Conservation (phyloP, 1,284 basidiomycete genomes). For the Puccinia coronata region DNA sequence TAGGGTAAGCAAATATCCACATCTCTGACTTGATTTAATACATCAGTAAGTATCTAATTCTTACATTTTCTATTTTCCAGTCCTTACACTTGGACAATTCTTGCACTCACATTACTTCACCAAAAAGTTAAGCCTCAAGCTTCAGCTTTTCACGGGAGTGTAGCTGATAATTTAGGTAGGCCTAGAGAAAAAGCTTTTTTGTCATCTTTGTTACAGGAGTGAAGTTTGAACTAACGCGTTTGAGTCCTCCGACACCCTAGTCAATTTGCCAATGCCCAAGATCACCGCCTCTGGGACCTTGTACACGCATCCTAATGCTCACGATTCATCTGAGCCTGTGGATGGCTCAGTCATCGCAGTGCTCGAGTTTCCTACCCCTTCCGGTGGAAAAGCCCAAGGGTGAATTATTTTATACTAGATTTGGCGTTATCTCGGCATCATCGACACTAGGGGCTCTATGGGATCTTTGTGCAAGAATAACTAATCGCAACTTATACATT, state of each 20-base stretch:
- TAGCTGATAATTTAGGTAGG: not conserved
- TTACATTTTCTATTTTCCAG: slow-evolving; percentile 3
- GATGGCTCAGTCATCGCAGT: slow-evolving; percentile 30
- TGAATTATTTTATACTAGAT: slow-evolving; percentile 17
- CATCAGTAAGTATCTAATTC: not conserved
- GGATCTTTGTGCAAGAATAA: not conserved
- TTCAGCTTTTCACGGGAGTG: not conserved
- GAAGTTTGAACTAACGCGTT: not conserved
- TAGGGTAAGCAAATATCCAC: slow-evolving; percentile 59
- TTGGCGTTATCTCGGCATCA: not conserved
- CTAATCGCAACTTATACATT: not conserved
- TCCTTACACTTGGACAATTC: slow-evolving; percentile 44
- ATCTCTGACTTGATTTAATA: not conserved
- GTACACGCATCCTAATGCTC: slow-evolving; percentile 28
- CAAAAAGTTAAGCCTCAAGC: slow-evolving; percentile 1
- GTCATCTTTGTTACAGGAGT: not conserved
- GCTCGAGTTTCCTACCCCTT: slow-evolving; percentile 39
- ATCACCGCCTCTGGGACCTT: slow-evolving; percentile 21
- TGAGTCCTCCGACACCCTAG: not conserved
- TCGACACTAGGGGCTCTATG: not conserved
- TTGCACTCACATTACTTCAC: slow-evolving; percentile 46
- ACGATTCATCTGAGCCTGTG: not conserved
- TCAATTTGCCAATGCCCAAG: slow-evolving; percentile 22
- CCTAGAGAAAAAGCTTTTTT: no score
- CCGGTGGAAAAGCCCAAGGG: slow-evolving; percentile 34